These are phyloP conservation scores for Gastrodia elata DNA, from an alignment of 106 monocot species.

Conservation along the genomic window DNA sequence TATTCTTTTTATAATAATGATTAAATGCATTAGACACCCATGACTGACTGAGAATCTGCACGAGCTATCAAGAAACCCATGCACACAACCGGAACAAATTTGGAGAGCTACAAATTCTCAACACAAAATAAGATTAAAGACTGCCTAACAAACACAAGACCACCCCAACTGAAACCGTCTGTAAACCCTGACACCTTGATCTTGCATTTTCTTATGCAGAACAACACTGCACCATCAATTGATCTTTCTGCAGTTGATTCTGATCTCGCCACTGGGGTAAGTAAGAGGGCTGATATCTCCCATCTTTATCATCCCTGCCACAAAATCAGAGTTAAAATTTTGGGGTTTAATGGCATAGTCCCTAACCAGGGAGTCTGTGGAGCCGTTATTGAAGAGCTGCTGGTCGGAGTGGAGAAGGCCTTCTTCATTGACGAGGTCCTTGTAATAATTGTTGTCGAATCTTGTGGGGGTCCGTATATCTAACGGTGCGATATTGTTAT, in stretches of 20 bases:
- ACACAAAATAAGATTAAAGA: not conserved
- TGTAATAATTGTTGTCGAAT: constrained; percentile 71
- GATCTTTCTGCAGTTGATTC: constrained; percentile 65
- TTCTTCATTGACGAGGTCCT: constrained; percentile 41
- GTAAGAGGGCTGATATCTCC: constrained; percentile 71
- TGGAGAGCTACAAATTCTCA: not conserved
- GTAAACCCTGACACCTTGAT: not conserved
- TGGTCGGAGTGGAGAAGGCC: constrained; percentile 91
- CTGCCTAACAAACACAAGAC: not conserved
- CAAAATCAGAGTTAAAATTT: constrained; percentile 58
- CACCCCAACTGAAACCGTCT: not conserved
- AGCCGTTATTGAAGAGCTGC: constrained; percentile 58
- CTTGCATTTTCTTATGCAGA: not conserved
- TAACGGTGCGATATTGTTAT: constrained; percentile 46
- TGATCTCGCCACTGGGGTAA: constrained; percentile 61
- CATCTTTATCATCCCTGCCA: constrained; percentile 75
- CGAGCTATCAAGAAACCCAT: not conserved
- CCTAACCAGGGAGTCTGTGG: constrained; percentile 50
- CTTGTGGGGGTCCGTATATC: constrained; percentile 36
- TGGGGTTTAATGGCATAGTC: constrained; percentile 30
- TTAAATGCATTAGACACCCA: not conserved
- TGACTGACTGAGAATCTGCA: not conserved
- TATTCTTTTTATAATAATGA: too few species aligned
- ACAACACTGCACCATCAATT: constrained; percentile 22
- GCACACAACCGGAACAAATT: not conserved